Base-by-base conservation (phyloP, 495 filamentous ascomycete species). In the Antarctomyces pellizariae region DNA sequence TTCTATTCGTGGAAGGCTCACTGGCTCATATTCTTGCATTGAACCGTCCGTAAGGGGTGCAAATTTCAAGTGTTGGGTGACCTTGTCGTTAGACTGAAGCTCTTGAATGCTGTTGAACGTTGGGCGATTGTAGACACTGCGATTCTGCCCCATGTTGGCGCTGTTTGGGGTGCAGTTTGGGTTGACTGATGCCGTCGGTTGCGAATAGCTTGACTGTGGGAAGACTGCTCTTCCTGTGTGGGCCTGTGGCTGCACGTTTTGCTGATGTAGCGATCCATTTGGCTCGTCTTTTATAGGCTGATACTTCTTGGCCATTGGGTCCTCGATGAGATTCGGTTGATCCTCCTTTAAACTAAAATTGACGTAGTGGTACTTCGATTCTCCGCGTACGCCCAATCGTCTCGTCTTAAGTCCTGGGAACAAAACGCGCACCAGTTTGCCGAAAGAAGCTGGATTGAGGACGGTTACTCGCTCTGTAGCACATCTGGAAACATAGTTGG, bases 311-410 rank as follows among this genome's bases (percentile, higher is more conserved):
- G n/a, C n/a, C n/a, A n/a, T n/a, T n/a, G n/a, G 38, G 0, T 37
- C 21, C 9, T 54, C 52, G n/a, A 44, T 42, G 3, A 51, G 30
- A 4, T 61, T 57, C n/a, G 52, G 52, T 33, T 59, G 51, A 25
- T 73, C 69, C 16, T 74, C 66, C 12, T 53, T 59, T 17, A 92
- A 57, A 2, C 64, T 67, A 43, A 92, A 68, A 43, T 84, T 77
- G 23, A 86, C 78, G 42, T 97, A 97, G 42, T 97, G 89, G 46
- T 97, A 97, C 46, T 97, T 97, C 3, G 89, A 95, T 50, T 93
- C 82, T 22, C 89, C 89, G 12, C 86, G 70, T 21, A 95, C 80
- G 23, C 86, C 86, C 7, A 97, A 58, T 26, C 86, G 62, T 20
- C 86, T 64, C 7, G 86, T 95, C 43, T 89, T 82, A 10, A 97